A percentile compares a stretch with the other conserved stretches of the same genome.
phyloP scores from a whole-genome alignment of 2,329 filamentous ascomycete species.

The Ceratocystis harringtonii region DNA sequence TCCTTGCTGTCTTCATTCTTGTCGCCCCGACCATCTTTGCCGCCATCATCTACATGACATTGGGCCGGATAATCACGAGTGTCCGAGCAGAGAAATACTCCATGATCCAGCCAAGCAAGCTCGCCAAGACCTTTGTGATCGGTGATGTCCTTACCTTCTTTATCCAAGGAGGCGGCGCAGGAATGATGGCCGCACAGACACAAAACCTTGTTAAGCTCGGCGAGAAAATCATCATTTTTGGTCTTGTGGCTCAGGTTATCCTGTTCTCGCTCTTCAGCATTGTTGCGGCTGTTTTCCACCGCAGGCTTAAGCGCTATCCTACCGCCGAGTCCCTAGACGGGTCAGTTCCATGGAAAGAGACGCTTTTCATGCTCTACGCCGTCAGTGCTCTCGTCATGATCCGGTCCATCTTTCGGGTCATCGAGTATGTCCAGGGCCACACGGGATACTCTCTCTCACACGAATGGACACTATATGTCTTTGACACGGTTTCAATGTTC shows the following conservation, averaged over 20 bases:
- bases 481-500: constrained; percentile 29
- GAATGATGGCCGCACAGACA: constrained; percentile 20
- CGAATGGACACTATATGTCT: constrained; percentile 31
- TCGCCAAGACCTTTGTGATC: constrained; percentile 40
- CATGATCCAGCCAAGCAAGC: constrained; percentile 26
- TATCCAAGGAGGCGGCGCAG: constrained; percentile 33
- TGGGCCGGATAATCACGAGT: constrained; percentile 30
- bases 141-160: constrained; percentile 40
- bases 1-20: constrained; percentile 26
- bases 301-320: constrained; percentile 17
- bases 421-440: constrained; percentile 33
- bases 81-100: constrained; percentile 26
- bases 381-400: constrained; percentile 30
- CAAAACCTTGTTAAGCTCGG: constrained; percentile 21
- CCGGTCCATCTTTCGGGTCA: constrained; percentile 31
- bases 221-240: constrained; percentile 35
- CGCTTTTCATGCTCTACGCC: constrained; percentile 24
- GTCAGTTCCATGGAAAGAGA: constrained; percentile 22
- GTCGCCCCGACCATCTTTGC: constrained; percentile 35
- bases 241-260: constrained; percentile 39
- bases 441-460: constrained; percentile 28
- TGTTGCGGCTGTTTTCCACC: constrained; percentile 32
- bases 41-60: constrained; percentile 37
- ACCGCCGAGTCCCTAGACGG: constrained; percentile 18
- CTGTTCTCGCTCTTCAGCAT: constrained; percentile 39